phyloP scores from a whole-genome alignment of 441 rosid species.

The Populus trichocarpa region DNA sequence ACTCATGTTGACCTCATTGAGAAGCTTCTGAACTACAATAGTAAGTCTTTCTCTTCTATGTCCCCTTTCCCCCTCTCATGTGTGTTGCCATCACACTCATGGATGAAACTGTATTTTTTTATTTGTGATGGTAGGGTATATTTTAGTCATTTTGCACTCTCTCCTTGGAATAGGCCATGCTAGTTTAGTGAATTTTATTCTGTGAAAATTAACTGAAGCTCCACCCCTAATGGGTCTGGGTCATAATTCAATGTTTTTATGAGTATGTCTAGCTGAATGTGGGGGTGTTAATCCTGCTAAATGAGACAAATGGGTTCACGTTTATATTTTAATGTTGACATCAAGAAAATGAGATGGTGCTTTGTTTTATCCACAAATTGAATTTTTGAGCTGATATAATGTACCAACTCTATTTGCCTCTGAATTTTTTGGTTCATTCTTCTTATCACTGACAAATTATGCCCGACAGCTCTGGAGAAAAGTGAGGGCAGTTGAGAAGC shows the following conservation, averaged over 20 bases:
- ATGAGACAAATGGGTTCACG: neutral
- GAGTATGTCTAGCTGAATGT: neutral
- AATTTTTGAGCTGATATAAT: neutral
- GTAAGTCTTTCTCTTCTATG: conserved; percentile 34
- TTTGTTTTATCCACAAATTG: neutral
- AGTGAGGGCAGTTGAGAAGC: conserved; percentile 54
- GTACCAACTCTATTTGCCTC: neutral
- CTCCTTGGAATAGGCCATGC: neutral
- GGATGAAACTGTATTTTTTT: neutral
- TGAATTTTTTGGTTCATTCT: neutral
- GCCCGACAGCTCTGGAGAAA: conserved; percentile 73
- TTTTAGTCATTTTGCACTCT: neutral
- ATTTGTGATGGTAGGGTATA: neutral
- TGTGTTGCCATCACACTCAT: neutral
- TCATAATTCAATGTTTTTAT: neutral
- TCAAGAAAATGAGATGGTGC: neutral
- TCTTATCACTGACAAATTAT: neutral
- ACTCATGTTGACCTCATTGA: conserved; percentile 97
- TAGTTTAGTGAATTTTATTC: neutral
- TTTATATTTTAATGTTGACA: neutral
- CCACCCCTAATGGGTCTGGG: neutral
- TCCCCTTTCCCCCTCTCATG: neutral
- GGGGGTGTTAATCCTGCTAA: neutral
- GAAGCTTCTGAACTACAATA: conserved; percentile 91
- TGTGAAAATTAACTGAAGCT: neutral